Conservation (phyloP, 768 basidiomycete genomes). For the Tulasnella sp. region DNA sequence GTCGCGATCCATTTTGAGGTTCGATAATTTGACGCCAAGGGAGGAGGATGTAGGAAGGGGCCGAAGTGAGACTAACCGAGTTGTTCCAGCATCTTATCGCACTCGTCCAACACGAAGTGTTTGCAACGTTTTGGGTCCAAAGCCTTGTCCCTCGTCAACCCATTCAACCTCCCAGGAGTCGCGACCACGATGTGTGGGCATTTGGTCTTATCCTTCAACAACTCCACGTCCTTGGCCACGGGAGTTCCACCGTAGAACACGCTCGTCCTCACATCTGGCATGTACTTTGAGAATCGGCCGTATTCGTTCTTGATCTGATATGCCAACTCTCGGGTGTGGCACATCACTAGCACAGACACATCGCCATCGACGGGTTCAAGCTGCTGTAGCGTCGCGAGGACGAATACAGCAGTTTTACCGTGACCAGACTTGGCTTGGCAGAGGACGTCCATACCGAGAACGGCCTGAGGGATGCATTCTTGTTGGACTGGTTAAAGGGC, state of each 20-base stretch:
- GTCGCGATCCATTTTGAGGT: too few species aligned
- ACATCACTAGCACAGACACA: conserved; percentile 93
- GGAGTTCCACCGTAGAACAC: conserved; percentile 98
- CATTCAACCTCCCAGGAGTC: conserved; percentile 94
- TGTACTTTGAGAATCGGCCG: conserved; percentile 97
- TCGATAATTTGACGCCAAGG: neutral
- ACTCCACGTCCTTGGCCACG: conserved; percentile 85
- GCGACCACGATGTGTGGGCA: conserved; percentile 99
- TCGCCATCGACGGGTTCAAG: conserved; percentile 97
- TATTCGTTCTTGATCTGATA: conserved; percentile 99
- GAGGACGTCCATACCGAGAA: conserved; percentile 97
- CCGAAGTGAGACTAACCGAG: conserved; percentile 84
- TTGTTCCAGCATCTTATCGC: conserved; percentile 99
- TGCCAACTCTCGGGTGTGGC: conserved; percentile 97
- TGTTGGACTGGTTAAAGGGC: conserved; percentile 67
- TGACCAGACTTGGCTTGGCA: conserved; percentile 99
- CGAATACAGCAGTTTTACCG: conserved; percentile 98
- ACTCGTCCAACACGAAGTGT: conserved; percentile 99
- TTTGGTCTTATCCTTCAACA: conserved; percentile 88
- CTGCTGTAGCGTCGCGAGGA: conserved; percentile 94
- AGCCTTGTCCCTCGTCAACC: conserved; percentile 89
- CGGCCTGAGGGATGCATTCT: conserved; percentile 99
- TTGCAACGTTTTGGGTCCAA: conserved; percentile 93
- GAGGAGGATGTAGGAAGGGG: conserved; percentile 25
- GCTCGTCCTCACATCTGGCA: conserved; percentile 95